phyloP scores from a whole-genome alignment of 129 eudicot species.

The Dittrichia graveolens region DNA sequence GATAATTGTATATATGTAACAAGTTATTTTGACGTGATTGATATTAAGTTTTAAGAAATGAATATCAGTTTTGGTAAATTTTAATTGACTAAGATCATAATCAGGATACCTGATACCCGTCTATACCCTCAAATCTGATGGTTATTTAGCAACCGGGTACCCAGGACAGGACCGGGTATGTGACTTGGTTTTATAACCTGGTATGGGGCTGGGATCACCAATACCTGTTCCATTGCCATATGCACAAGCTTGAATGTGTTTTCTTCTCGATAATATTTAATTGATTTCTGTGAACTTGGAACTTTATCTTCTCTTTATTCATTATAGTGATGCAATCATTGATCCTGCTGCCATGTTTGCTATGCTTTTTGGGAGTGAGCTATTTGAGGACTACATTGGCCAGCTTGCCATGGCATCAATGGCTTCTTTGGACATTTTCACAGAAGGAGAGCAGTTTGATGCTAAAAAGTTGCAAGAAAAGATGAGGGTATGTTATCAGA shows the following conservation, averaged over 20 bases:
- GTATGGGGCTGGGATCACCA: too few species aligned
- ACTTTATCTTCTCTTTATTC: constrained; percentile 5
- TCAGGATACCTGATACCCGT: too few species aligned
- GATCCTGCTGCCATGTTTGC: constrained; percentile 99
- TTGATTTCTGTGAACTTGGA: constrained; percentile 4
- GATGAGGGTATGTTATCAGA: constrained; percentile 63
- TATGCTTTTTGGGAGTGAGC: constrained; percentile 98
- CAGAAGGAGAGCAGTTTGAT: constrained; percentile 83
- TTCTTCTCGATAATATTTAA: constrained; percentile 15
- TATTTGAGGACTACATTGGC: constrained; percentile 95
- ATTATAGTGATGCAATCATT: constrained; percentile 81
- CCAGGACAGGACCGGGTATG: too few species aligned
- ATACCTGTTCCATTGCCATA: not conserved
- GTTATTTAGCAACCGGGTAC: too few species aligned
- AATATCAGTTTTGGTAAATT: too few species aligned
- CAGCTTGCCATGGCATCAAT: constrained; percentile 99
- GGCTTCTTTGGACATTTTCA: constrained; percentile 89
- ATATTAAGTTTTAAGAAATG: too few species aligned
- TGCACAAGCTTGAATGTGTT: not conserved
- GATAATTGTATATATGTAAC: too few species aligned
- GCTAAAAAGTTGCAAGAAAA: constrained; percentile 87
- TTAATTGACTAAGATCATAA: too few species aligned
- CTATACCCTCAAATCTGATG: too few species aligned
- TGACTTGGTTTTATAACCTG: too few species aligned
- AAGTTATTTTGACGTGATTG: too few species aligned